Base-by-base conservation (phyloP, 768 basidiomycete species). In the Tephrocybe sp. region DNA sequence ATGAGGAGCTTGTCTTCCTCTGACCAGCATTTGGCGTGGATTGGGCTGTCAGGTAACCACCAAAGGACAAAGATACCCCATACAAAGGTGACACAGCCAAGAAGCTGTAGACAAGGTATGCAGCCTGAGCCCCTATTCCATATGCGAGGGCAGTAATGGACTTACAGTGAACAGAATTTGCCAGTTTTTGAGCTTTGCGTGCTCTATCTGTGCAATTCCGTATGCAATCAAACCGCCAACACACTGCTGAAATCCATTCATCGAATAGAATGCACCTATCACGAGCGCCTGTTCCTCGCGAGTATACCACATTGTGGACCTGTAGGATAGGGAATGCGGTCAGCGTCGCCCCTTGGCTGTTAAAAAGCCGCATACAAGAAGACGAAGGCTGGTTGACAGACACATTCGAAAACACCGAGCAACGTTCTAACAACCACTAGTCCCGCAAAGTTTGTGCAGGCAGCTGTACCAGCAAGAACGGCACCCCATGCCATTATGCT, bases 231-330 rank as follows among this genome's bases (percentile, higher is more conserved):
- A 58, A 15, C 78, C 78, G 21, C 75, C 73, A 9, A 80, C 74
- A 37, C 73, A 75, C 53, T 76, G 74, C 52, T 77, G 75, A 54
- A 75, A 72, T 2, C 72, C 75, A 52, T 76, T 77, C 74, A 76
- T 76, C 11, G 71, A 72, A 56, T 75, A 75, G 47, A 75, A 77
- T 12, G 68, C 63, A 1, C 73, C 72, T 39, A 76, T 75, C 18
- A 75, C 70, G 37, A 76, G 66, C 9, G 74, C 75, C 51, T 79
- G 77, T 55, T 80, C 79, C 15, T 74, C 73, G 23, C 77, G 70
- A 9, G 71, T 76, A 55, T 79, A 79, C 71, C 76, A 79, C 77
- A 80, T 77, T 26, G 75, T 73, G 7, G 79, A 74, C 45, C 73
- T 75, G 34, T 36, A 36, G 6, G 15, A n/a, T 5, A 36, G 4